Evolutionary conservation across 2,329 filamentous ascomycete genomes (phyloP).

Genomic region (Didymella glomerata): DNA sequence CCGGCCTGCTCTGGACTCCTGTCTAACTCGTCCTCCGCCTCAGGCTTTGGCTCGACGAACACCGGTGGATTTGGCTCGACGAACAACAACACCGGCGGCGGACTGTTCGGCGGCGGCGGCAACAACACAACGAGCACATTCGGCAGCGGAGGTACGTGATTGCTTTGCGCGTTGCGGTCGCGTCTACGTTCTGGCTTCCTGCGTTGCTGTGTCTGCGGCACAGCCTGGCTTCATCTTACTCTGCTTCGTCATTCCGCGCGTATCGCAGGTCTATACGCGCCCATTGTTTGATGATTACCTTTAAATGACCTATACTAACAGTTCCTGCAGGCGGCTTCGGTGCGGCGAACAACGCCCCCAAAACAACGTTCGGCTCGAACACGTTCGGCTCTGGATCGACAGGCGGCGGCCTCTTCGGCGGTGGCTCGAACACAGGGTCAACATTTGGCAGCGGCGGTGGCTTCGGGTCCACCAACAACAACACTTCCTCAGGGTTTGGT

Average conservation of each 20-base stretch:
- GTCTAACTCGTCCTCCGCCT: constrained; percentile 52
- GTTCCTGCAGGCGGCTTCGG: constrained; percentile 45
- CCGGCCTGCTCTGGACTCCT: constrained; percentile 40
- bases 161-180: constrained; percentile 46
- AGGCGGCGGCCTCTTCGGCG: constrained; percentile 48
- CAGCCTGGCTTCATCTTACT: not conserved
- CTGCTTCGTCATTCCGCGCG: not conserved
- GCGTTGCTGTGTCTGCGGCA: constrained; percentile 8
- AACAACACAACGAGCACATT: constrained; percentile 42
- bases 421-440: constrained; percentile 26
- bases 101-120: constrained; percentile 41
- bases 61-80: constrained; percentile 49
- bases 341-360: constrained; percentile 32
- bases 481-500: constrained; percentile 38
- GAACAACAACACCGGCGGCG: constrained; percentile 42
- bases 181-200: constrained; percentile 25
- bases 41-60: constrained; percentile 51
- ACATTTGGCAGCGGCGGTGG: constrained; percentile 23
- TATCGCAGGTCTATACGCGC: not conserved
- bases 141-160: constrained; percentile 51
- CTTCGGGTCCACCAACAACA: constrained; percentile 38
- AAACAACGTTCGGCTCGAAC: constrained; percentile 36
- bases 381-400: constrained; percentile 47
- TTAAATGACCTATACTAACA: constrained; percentile 31
- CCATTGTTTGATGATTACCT: not conserved